Percentiles rank a stretch among this genome's conserved stretches.
phyloP scores from a whole-genome alignment of 1,139 yeast species.

The Suhomyces bolitotheri region DNA sequence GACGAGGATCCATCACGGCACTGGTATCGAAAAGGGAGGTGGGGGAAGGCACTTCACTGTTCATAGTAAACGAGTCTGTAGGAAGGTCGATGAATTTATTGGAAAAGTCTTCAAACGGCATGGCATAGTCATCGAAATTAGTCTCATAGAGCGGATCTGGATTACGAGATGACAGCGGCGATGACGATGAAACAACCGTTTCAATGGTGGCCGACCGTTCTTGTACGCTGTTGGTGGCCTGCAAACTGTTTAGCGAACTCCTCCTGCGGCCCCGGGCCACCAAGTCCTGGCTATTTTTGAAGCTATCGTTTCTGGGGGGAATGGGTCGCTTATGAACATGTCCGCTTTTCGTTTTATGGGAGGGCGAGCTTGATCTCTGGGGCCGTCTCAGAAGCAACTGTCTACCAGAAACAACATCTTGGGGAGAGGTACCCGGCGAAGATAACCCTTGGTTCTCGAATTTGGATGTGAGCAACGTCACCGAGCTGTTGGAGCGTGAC shows the following conservation, averaged over 20 bases:
- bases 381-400: slow-evolving; percentile 16
- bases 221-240: neutral
- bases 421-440: slow-evolving; percentile 23
- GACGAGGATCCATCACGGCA: slow-evolving; percentile 1
- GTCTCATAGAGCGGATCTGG: slow-evolving; percentile 3
- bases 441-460: slow-evolving; percentile 31
- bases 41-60: slow-evolving; percentile 4
- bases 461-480: slow-evolving; percentile 30
- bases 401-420: slow-evolving; percentile 7
- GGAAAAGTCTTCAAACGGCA: slow-evolving; percentile 7
- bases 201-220: neutral
- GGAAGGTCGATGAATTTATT: slow-evolving; percentile 8
- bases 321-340: slow-evolving; percentile 35
- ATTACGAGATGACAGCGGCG: slow-evolving; percentile 4
- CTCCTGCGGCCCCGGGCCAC: slow-evolving; percentile 8
- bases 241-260: slow-evolving; percentile 2
- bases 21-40: slow-evolving; percentile 7
- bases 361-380: slow-evolving; percentile 20
- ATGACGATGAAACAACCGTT: slow-evolving; percentile 2
- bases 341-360: slow-evolving; percentile 30
- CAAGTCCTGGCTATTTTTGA: slow-evolving; percentile 6
- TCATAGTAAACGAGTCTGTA: slow-evolving; percentile 7
- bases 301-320: slow-evolving; percentile 9
- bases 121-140: slow-evolving; percentile 5
- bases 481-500: slow-evolving; percentile 18